Evolutionary conservation across 2,329 filamentous ascomycete species (phyloP).

Genomic region (Pseudovirgaria hyperparasitica): DNA sequence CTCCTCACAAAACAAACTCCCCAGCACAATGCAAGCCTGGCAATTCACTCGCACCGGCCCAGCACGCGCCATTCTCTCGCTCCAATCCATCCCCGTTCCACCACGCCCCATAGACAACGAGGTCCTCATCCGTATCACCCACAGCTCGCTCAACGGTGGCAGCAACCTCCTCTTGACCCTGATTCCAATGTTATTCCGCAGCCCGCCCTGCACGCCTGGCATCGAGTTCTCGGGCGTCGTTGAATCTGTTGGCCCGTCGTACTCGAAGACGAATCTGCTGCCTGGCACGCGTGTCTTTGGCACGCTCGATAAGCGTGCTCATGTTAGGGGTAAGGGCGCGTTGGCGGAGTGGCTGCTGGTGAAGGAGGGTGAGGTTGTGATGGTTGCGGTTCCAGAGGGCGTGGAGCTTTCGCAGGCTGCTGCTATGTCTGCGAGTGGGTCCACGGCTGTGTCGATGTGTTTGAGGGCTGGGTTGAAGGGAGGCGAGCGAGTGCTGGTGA

Average conservation of each 20-base stretch:
- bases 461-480: constrained; percentile 18
- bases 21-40: constrained; percentile 10
- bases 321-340: constrained; percentile 26
- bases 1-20: constrained; percentile 2
- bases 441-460: constrained; percentile 26
- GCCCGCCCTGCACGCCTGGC: constrained; percentile 23
- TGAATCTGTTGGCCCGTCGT: constrained; percentile 4
- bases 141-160: constrained; percentile 30
- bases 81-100: constrained; percentile 5
- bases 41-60: constrained; percentile 6
- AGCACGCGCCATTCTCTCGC: constrained; percentile 6
- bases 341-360: constrained; percentile 29
- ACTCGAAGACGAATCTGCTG: constrained; percentile 8
- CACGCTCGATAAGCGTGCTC: constrained; percentile 23
- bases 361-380: constrained; percentile 19
- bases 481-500: constrained; percentile 32
- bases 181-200: constrained; percentile 25
- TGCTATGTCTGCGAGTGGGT: constrained; percentile 26
- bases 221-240: constrained; percentile 31
- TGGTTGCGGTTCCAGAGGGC: constrained; percentile 15
- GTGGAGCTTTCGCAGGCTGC: constrained; percentile 22
- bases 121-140: constrained; percentile 15
- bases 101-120: constrained; percentile 5
- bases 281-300: constrained; percentile 26
- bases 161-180: constrained; percentile 29